Conservation (phyloP, 148 eudicot genomes). For the Rhododendron mucronatum region DNA sequence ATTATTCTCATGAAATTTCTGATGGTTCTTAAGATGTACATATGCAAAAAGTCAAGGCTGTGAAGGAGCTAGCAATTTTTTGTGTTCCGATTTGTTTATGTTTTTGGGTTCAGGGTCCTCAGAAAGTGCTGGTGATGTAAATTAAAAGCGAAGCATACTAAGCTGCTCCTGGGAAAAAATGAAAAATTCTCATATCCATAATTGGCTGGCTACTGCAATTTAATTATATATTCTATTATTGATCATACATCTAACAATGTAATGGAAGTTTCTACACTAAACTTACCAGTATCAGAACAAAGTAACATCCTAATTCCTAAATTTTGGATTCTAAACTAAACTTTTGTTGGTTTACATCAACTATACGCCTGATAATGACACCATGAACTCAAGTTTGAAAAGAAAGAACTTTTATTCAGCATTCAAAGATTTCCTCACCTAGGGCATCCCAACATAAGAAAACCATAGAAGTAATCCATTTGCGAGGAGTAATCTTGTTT, state of each 20-base stretch:
- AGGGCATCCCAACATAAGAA: neutral
- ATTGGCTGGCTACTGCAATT: neutral
- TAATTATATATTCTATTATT: neutral
- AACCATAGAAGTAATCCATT: neutral
- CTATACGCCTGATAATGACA: neutral
- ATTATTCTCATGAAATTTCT: neutral
- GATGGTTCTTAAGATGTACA: neutral
- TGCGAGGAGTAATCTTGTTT: neutral
- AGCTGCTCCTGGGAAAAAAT: neutral
- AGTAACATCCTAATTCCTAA: neutral
- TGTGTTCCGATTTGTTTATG: neutral
- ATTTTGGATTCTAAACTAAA: neutral
- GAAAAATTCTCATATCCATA: neutral
- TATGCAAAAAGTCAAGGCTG: neutral
- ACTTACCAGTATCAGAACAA: neutral
- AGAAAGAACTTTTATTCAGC: neutral
- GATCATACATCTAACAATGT: neutral
- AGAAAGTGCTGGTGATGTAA: neutral
- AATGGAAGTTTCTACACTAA: neutral
- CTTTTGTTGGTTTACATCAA: neutral
- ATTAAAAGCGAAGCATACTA: neutral
- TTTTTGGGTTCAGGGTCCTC: neutral
- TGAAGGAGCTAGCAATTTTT: neutral
- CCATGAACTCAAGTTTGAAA: neutral
- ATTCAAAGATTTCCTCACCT: neutral